phyloP scores from a whole-genome alignment of 768 basidiomycete species.

The Suillus hirtellus region DNA sequence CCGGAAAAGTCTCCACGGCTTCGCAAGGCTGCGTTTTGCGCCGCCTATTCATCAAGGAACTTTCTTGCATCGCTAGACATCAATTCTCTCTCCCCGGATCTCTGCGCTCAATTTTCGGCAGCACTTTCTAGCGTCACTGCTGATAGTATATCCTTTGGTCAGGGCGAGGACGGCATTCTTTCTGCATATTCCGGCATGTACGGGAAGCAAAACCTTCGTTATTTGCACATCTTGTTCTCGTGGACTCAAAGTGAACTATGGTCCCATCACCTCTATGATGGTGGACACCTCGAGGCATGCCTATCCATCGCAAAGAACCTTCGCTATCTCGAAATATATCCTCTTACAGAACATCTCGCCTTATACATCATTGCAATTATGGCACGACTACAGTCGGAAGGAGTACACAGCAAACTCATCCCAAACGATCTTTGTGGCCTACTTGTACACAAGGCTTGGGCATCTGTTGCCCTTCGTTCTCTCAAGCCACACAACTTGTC shows the following conservation, averaged over 20 bases:
- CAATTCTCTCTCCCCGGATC: background rate
- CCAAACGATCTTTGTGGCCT: slow-evolving; percentile 9
- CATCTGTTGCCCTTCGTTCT: slow-evolving; percentile 7
- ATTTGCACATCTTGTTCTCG: slow-evolving; percentile 13
- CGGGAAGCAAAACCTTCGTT: slow-evolving; percentile 10
- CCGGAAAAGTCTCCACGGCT: slow-evolving; percentile 6
- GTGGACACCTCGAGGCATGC: slow-evolving; percentile 11
- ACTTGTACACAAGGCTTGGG: slow-evolving; percentile 13
- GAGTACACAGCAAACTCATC: background rate
- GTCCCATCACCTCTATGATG: slow-evolving; percentile 8
- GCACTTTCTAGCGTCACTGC: background rate
- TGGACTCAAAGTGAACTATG: slow-evolving; percentile 10
- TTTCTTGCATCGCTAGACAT: slow-evolving; percentile 7
- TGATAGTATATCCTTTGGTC: background rate
- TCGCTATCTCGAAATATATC: slow-evolving; percentile 9
- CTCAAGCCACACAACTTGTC: background rate
- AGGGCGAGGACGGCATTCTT: background rate
- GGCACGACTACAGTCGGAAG: background rate
- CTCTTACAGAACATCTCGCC: slow-evolving; percentile 13
- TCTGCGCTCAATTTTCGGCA: slow-evolving; percentile 2
- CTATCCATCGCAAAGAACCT: slow-evolving; percentile 7
- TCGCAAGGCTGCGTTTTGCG: slow-evolving; percentile 11
- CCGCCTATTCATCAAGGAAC: slow-evolving; percentile 9
- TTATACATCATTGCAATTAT: slow-evolving; percentile 11
- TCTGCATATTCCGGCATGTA: slow-evolving; percentile 1